These are phyloP conservation scores for Cladophialophora chaetospira DNA, from an alignment of 2,329 filamentous ascomycete genomes.

Conservation along the genomic window DNA sequence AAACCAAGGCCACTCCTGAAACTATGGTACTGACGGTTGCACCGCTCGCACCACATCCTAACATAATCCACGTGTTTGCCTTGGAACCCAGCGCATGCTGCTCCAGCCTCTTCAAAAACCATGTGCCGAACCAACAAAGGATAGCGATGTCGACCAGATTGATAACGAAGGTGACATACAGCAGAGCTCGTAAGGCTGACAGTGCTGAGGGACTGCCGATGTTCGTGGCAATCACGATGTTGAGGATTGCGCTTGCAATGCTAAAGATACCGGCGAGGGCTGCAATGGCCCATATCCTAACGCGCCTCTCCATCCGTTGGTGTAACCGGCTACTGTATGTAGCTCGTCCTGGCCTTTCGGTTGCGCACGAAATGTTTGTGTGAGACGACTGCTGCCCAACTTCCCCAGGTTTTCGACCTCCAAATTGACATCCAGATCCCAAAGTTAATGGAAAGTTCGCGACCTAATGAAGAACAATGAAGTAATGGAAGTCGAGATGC, in stretches of 20 bases:
- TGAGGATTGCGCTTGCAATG: slow-evolving; percentile 27
- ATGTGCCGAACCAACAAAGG: slow-evolving; percentile 24
- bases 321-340: slow-evolving; percentile 15
- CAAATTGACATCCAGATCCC: slow-evolving; percentile 15
- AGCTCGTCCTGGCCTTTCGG: background rate
- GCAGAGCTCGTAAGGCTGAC: slow-evolving; percentile 22
- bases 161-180: slow-evolving; percentile 29
- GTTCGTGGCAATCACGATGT: slow-evolving; percentile 27
- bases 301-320: slow-evolving; percentile 23
- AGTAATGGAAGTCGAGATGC: background rate
- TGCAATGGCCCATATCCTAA: slow-evolving; percentile 29
- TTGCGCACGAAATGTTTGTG: background rate
- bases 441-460: slow-evolving; percentile 1
- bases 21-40: slow-evolving; percentile 19
- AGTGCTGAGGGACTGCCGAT: slow-evolving; percentile 13
- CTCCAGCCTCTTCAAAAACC: slow-evolving; percentile 20
- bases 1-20: slow-evolving; percentile 29
- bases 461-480: slow-evolving; percentile 12
- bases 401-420: background rate
- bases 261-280: slow-evolving; percentile 22
- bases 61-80: slow-evolving; percentile 17
- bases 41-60: slow-evolving; percentile 14
- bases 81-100: slow-evolving; percentile 17
- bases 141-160: slow-evolving; percentile 21
- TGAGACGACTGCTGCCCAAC: background rate